Percentiles rank a stretch among this genome's conserved stretches.
Evolutionary conservation across 108 stramenopile genomes (phyloP).

Genomic region (Seminavis robusta): DNA sequence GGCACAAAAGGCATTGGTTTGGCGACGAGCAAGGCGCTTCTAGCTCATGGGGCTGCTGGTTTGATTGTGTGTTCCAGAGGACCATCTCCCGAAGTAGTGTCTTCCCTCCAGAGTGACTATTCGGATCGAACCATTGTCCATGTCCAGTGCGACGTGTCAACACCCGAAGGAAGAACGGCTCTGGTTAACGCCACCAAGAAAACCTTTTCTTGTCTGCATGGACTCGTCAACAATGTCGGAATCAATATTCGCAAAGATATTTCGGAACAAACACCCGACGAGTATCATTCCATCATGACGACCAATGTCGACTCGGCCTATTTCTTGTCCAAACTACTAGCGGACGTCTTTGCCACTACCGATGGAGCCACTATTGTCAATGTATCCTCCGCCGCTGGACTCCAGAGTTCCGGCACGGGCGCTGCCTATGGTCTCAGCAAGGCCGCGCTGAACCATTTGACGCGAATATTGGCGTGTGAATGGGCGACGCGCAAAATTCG

Average conservation of each 20-base stretch:
- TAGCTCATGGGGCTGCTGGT: conserved; percentile 32
- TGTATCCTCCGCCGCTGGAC: conserved; percentile 82
- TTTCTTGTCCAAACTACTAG: conserved; percentile 43
- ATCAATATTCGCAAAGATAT: conserved; percentile 74
- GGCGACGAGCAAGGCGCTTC: conserved; percentile 38
- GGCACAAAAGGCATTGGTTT: conserved; percentile 63
- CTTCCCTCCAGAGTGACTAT: conserved; percentile 17
- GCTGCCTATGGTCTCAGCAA: conserved; percentile 84
- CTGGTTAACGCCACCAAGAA: conserved; percentile 30
- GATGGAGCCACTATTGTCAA: conserved; percentile 78
- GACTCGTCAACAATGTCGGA: conserved; percentile 93
- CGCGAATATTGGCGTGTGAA: conserved; percentile 74
- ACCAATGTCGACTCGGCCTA: conserved; percentile 79
- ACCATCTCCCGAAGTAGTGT: conserved; percentile 16
- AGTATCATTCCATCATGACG: conserved; percentile 64
- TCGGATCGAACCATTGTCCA: conserved; percentile 21
- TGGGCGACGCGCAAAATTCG: conserved; percentile 80
- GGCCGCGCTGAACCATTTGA: conserved; percentile 83
- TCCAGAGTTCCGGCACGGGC: conserved; percentile 73
- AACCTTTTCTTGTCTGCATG: conserved; percentile 46
- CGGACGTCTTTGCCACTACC: conserved; percentile 22
- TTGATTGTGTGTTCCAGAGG: conserved; percentile 54
- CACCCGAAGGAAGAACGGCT: conserved; percentile 44
- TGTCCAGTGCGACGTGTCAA: conserved; percentile 60
- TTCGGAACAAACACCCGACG: conserved; percentile 73